Evolutionary conservation across 1,284 basidiomycete species (phyloP).

Genomic region (Schizopora paradoxa): DNA sequence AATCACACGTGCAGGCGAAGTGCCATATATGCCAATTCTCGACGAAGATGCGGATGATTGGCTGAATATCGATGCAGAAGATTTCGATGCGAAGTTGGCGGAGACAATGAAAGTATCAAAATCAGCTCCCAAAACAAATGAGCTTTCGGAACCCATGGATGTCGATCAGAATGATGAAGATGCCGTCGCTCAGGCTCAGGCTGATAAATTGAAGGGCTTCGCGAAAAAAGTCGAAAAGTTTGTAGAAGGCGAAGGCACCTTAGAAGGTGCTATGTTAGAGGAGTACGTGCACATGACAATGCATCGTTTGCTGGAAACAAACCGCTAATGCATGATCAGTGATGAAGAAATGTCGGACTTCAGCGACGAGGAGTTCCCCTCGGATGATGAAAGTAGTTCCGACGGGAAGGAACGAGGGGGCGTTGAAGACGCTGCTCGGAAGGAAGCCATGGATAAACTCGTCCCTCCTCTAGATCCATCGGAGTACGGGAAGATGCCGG

Average conservation of each 20-base stretch:
- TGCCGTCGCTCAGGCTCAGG: slow-evolving; percentile 52
- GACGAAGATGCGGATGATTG: slow-evolving; percentile 69
- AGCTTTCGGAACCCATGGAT: slow-evolving; percentile 36
- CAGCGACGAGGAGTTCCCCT: slow-evolving; percentile 39
- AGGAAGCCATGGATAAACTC: slow-evolving; percentile 63
- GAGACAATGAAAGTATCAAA: slow-evolving; percentile 30
- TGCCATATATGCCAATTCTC: slow-evolving; percentile 19
- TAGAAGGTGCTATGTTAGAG: slow-evolving; percentile 82
- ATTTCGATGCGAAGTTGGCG: slow-evolving; percentile 61
- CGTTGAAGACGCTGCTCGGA: slow-evolving; percentile 36
- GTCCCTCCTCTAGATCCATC: slow-evolving; percentile 63
- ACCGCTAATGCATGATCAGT: slow-evolving; percentile 61
- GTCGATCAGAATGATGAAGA: slow-evolving; percentile 47
- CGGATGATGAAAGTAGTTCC: slow-evolving; percentile 37
- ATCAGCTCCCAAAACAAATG: slow-evolving; percentile 19
- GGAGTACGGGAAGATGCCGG: slow-evolving; percentile 79
- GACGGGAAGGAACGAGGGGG: slow-evolving; percentile 27
- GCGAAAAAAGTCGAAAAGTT: slow-evolving; percentile 84
- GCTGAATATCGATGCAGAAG: slow-evolving; percentile 60
- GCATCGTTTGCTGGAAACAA: slow-evolving; percentile 10
- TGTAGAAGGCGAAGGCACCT: slow-evolving; percentile 79
- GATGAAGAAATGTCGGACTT: slow-evolving; percentile 35
- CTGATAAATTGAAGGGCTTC: slow-evolving; percentile 64
- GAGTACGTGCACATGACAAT: slow-evolving; percentile 54
- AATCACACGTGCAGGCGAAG: slow-evolving; percentile 39